Percentiles rank a stretch among this genome's conserved stretches.
Conservation (phyloP, 768 basidiomycete species). For the Termitomyces sp. region DNA sequence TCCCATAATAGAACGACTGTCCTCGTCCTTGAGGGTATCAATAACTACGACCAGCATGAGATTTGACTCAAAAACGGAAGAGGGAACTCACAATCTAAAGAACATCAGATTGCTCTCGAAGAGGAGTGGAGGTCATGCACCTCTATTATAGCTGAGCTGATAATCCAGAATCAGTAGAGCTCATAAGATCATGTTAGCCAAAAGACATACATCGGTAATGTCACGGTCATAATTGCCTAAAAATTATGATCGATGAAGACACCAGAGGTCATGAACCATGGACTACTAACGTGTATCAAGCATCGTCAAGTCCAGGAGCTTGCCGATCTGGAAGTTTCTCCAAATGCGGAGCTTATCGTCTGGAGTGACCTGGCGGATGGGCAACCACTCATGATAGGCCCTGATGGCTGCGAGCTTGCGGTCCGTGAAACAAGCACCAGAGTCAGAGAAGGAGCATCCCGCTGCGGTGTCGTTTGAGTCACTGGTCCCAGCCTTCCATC, state of each 20-base stretch:
- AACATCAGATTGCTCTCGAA: background rate
- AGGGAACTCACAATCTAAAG: background rate
- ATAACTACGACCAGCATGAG: background rate
- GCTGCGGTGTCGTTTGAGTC: constrained; percentile 26
- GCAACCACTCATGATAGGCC: constrained; percentile 60
- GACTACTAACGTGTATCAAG: constrained; percentile 46
- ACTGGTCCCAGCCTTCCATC: background rate
- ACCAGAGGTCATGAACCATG: background rate
- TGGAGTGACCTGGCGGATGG: constrained; percentile 50
- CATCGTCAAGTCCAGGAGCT: constrained; percentile 57
- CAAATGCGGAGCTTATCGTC: constrained; percentile 55
- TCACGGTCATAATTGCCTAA: background rate
- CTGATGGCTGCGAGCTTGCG: constrained; percentile 52
- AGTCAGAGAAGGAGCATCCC: constrained; percentile 46
- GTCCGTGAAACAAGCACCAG: constrained; percentile 38
- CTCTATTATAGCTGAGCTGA: background rate
- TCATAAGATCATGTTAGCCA: background rate
- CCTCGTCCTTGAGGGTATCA: background rate
- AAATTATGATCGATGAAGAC: background rate
- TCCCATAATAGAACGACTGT: background rate
- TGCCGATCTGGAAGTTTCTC: constrained; percentile 60
- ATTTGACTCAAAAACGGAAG: background rate
- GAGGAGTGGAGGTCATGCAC: background rate
- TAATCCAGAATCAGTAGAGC: background rate
- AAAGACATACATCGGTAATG: background rate